Percentiles rank a stretch among this genome's conserved stretches.
Conservation (phyloP, 1,139 yeast genomes). For the Saccharomyces hybrid region DNA sequence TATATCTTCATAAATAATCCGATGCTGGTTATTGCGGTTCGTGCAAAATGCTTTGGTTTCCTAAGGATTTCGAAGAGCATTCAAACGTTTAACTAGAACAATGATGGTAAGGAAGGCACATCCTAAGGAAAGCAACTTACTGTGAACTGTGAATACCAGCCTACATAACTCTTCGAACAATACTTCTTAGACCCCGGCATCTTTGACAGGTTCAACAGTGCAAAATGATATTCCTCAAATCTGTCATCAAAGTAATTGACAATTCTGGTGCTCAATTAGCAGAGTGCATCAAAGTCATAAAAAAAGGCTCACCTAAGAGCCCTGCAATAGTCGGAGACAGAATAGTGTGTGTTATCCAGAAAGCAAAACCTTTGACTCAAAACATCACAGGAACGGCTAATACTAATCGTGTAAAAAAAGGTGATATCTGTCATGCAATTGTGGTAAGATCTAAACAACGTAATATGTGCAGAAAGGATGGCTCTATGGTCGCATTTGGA, state of each 20-base stretch:
- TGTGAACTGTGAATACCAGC: neutral
- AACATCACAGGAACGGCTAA: conserved; percentile 63
- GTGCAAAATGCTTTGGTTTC: neutral
- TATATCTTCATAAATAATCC: neutral
- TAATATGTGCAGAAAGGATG: conserved; percentile 68
- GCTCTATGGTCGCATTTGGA: conserved; percentile 78
- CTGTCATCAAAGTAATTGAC: conserved; percentile 84
- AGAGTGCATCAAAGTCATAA: conserved; percentile 90
- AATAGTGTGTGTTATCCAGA: conserved; percentile 89
- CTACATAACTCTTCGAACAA: neutral
- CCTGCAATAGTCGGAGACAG: conserved; percentile 85
- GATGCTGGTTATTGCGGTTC: neutral
- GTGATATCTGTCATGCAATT: conserved; percentile 93
- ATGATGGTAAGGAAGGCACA: neutral
- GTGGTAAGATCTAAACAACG: conserved; percentile 90
- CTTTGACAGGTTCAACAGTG: neutral
- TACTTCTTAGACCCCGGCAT: neutral
- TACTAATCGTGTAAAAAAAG: conserved; percentile 79
- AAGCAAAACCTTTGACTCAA: conserved; percentile 67
- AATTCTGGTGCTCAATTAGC: conserved; percentile 93
- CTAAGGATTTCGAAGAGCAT: neutral
- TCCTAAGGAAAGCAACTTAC: neutral
- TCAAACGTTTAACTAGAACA: neutral
- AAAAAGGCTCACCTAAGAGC: conserved; percentile 74
- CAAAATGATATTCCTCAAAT: conserved; percentile 74